Percentiles rank a stretch among this genome's conserved stretches.
phyloP scores from a whole-genome alignment of 179 eudicot genomes.

The Spergularia azorica region DNA sequence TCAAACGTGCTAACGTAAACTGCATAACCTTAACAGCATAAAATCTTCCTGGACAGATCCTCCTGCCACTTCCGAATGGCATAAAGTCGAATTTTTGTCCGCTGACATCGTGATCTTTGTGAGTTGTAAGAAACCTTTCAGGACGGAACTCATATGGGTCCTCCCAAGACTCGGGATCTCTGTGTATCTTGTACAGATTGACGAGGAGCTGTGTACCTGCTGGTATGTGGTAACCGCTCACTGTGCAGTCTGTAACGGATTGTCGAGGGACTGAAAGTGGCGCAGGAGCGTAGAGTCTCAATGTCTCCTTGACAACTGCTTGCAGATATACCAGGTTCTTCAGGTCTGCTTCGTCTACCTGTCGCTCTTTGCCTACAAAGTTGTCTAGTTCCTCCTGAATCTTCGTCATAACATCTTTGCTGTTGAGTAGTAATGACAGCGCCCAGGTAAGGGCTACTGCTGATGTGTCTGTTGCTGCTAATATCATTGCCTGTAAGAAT shows the following conservation, averaged over 20 bases:
- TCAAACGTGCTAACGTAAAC: conserved; percentile 11
- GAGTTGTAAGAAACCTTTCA: conserved; percentile 18
- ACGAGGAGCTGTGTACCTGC: conserved; percentile 13
- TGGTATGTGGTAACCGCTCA: conserved; percentile 22
- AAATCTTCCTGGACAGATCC: neutral
- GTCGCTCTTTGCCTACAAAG: conserved; percentile 6
- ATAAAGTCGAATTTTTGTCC: neutral
- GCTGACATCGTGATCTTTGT: neutral
- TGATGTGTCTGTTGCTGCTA: conserved; percentile 20
- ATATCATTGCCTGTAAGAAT: conserved; percentile 13
- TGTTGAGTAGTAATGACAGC: conserved; percentile 16
- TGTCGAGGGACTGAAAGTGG: conserved; percentile 2
- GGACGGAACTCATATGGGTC: conserved; percentile 21
- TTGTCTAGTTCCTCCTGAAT: conserved; percentile 19
- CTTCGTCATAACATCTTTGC: conserved; percentile 8
- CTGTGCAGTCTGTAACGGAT: neutral
- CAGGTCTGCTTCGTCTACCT: conserved; percentile 19
- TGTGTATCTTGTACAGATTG: conserved; percentile 23
- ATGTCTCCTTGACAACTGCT: conserved; percentile 1
- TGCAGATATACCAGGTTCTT: neutral
- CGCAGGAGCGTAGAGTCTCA: neutral
- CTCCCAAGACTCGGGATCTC: conserved; percentile 22
- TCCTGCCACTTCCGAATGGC: neutral
- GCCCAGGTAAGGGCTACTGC: conserved; percentile 19
- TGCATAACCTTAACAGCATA: conserved; percentile 9